Evolutionary conservation across 179 eudicot species (phyloP).

Genomic region (Gypsophila paniculata): DNA sequence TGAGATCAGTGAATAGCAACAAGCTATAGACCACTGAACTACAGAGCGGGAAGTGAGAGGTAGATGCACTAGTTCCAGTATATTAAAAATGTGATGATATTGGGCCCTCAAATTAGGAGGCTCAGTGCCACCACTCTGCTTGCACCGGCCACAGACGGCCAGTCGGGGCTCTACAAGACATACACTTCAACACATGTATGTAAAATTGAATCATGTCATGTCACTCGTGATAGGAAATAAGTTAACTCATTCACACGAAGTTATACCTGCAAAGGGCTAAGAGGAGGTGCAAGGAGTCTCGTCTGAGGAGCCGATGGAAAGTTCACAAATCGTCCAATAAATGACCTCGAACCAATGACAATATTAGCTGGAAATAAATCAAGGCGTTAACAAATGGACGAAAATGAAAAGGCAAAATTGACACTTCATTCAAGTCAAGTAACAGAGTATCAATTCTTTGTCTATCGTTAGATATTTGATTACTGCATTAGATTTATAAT

Average conservation of each 20-base stretch:
- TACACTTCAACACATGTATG: slow-evolving; percentile 4
- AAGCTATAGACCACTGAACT: too few species aligned
- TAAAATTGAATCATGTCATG: background rate
- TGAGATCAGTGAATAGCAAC: too few species aligned
- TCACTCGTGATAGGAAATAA: background rate
- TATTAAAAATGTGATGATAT: too few species aligned
- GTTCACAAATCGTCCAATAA: slow-evolving; percentile 63
- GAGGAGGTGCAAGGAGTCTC: slow-evolving; percentile 44
- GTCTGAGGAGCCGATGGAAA: slow-evolving; percentile 31
- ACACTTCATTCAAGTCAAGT: background rate
- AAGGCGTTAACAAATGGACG: background rate
- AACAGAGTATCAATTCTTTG: slow-evolving; percentile 1
- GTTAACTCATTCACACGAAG: slow-evolving; percentile 4
- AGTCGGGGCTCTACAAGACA: background rate
- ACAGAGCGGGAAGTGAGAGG: too few species aligned
- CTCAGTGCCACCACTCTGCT: too few species aligned
- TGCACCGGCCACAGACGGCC: too few species aligned
- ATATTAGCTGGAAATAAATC: slow-evolving; percentile 60
- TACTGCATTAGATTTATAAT: background rate
- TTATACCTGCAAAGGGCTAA: slow-evolving; percentile 84
- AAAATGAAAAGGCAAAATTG: background rate
- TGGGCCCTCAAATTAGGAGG: too few species aligned
- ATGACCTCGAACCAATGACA: slow-evolving; percentile 65
- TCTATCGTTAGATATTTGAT: background rate
- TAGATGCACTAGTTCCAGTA: too few species aligned